Conservation (phyloP, 306 rosid species). For the Morella rubra region DNA sequence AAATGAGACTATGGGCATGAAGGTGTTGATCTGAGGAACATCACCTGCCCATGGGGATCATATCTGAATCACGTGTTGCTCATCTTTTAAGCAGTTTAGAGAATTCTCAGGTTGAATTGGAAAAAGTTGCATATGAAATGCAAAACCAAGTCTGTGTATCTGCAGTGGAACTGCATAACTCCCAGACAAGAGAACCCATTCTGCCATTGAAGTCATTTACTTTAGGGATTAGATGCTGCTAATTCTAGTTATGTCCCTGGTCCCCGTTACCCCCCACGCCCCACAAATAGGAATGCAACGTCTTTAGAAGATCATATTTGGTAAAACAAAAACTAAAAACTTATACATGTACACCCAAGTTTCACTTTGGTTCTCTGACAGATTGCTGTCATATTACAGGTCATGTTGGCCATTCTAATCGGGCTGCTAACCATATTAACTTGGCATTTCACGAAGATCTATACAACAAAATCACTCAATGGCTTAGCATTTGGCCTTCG, state of each 20-base stretch:
- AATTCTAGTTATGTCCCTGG: neutral
- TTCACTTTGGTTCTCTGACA: conserved; percentile 17
- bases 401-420: conserved; percentile 91
- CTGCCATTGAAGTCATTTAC: too few relatives aligned
- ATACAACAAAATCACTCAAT: conserved; percentile 72
- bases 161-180: too few relatives aligned
- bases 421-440: conserved; percentile 89
- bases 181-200: too few relatives aligned
- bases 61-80: neutral
- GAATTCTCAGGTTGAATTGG: neutral
- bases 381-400: conserved; percentile 40
- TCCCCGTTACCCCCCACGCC: neutral
- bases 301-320: neutral
- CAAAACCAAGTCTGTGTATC: too few relatives aligned
- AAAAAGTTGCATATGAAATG: too few relatives aligned
- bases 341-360: neutral
- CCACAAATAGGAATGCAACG: too few relatives aligned
- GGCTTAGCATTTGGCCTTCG: conserved; percentile 93
- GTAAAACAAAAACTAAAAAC: neutral
- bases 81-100: neutral
- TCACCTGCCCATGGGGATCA: neutral
- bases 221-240: neutral
- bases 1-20: neutral
- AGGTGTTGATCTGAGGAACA: neutral
- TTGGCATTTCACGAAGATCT: conserved; percentile 95